Percentiles rank a stretch among this genome's conserved stretches.
These are phyloP conservation scores for Wickerhamiella lipophila DNA, from an alignment of 805 yeast genomes.

Conservation along the genomic window DNA sequence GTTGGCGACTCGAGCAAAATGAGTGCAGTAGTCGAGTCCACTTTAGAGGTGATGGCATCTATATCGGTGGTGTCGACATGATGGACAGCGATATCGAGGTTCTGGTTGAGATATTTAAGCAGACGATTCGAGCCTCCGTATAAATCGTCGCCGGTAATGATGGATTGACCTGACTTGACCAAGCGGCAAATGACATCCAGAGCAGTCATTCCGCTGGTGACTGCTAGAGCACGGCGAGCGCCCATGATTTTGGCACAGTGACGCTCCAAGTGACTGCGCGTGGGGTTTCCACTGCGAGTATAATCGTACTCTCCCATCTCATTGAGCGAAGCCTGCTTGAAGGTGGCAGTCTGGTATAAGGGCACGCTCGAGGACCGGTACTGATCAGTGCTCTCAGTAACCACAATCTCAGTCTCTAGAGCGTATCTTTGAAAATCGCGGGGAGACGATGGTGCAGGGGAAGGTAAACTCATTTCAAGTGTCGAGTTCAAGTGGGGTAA, in stretches of 20 bases:
- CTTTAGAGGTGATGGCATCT: slow-evolving; percentile 43
- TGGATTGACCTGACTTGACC: slow-evolving; percentile 71
- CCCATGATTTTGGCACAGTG: slow-evolving; percentile 69
- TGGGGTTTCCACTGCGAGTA: slow-evolving; percentile 90
- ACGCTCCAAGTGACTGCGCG: slow-evolving; percentile 65
- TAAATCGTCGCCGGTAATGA: slow-evolving; percentile 86
- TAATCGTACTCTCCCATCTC: slow-evolving; percentile 76
- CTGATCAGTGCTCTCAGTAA: slow-evolving; percentile 49
- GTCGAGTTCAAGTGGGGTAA: no score
- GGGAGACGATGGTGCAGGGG: slow-evolving; percentile 30
- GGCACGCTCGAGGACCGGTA: slow-evolving; percentile 77
- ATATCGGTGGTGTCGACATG: slow-evolving; percentile 76
- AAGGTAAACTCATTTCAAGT: slow-evolving; percentile 19
- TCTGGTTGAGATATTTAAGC: slow-evolving; percentile 53
- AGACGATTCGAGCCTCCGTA: slow-evolving; percentile 91
- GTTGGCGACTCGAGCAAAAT: slow-evolving; percentile 86
- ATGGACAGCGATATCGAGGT: slow-evolving; percentile 50
- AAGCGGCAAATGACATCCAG: slow-evolving; percentile 71
- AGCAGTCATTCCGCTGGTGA: slow-evolving; percentile 87
- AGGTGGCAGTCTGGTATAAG: slow-evolving; percentile 86
- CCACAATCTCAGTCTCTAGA: slow-evolving; percentile 60
- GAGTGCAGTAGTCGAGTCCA: slow-evolving; percentile 52
- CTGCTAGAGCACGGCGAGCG: slow-evolving; percentile 67
- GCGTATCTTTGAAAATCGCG: slow-evolving; percentile 32
- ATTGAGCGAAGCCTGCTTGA: slow-evolving; percentile 60